phyloP scores from a whole-genome alignment of 2,329 filamentous ascomycete species.

The Magnaporthiopsis incrustans region DNA sequence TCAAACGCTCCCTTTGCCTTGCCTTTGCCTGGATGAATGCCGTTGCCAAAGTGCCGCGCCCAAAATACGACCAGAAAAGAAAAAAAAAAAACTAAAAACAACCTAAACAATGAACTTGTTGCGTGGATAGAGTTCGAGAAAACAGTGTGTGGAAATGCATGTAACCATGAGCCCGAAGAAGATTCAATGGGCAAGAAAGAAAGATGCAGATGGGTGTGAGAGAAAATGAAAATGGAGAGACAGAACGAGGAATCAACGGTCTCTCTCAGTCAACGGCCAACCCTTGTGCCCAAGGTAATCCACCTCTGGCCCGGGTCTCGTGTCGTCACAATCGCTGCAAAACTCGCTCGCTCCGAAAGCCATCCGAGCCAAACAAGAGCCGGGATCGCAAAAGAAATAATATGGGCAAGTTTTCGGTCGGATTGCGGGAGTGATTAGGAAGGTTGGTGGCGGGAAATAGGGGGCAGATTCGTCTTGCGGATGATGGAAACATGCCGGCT shows the following conservation, averaged over 20 bases:
- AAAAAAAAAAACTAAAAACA: neutral
- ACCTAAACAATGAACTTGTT: neutral
- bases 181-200: neutral
- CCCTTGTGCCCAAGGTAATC: neutral
- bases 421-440: too few relatives aligned
- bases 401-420: neutral
- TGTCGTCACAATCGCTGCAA: neutral
- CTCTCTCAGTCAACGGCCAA: neutral
- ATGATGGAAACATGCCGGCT: neutral
- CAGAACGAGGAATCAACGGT: neutral
- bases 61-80: neutral
- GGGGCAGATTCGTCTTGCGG: neutral
- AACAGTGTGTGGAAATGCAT: neutral
- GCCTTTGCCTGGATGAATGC: neutral
- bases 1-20: neutral
- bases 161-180: neutral
- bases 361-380: too few relatives aligned
- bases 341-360: neutral
- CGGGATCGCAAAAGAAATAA: neutral
- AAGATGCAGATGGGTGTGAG: neutral
- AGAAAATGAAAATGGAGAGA: neutral
- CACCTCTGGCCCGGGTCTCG: neutral
- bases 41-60: neutral
- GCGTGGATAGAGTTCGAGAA: neutral
- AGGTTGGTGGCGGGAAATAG: too few relatives aligned